Conservation (phyloP, 768 basidiomycete species). For the Mycena latifolia region DNA sequence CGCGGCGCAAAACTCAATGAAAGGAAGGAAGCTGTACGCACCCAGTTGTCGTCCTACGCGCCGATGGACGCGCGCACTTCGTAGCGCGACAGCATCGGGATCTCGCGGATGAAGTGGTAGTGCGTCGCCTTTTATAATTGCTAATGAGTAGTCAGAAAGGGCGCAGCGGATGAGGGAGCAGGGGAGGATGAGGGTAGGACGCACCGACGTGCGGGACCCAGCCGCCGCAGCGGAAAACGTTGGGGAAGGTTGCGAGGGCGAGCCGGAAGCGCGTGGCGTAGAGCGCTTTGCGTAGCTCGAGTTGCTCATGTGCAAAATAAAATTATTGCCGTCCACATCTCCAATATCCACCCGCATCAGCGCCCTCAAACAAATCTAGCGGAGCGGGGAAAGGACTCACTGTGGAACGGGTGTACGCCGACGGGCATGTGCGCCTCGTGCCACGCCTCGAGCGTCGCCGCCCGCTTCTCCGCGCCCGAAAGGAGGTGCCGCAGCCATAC, state of each 20-base stretch:
- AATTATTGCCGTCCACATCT: slow-evolving; percentile 76
- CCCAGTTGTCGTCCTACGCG: slow-evolving; percentile 71
- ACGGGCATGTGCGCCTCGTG: slow-evolving; percentile 49
- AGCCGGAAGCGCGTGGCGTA: slow-evolving; percentile 64
- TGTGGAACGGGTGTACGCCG: slow-evolving; percentile 70
- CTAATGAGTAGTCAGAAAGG: too few species aligned
- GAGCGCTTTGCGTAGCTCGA: slow-evolving; percentile 71
- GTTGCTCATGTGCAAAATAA: slow-evolving; percentile 83
- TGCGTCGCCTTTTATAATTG: too few species aligned
- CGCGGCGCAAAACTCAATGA: too few species aligned
- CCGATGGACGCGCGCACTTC: slow-evolving; percentile 60
- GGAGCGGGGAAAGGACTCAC: slow-evolving; percentile 30
- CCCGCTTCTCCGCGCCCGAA: slow-evolving; percentile 46
- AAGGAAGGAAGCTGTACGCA: too few species aligned
- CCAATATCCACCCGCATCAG: background rate
- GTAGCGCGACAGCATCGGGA: slow-evolving; percentile 59
- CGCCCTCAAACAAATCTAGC: background rate
- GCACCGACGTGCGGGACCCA: slow-evolving; percentile 66
- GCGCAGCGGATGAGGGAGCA: background rate
- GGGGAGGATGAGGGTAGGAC: background rate
- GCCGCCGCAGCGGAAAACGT: slow-evolving; percentile 69
- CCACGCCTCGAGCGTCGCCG: slow-evolving; percentile 35
- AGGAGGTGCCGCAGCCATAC: slow-evolving; percentile 50
- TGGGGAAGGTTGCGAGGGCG: slow-evolving; percentile 64
- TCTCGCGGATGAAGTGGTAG: slow-evolving; percentile 63